A percentile compares a stretch with the other conserved stretches of the same genome.
phyloP scores from a whole-genome alignment of 805 yeast genomes.

The Teunomyces cretensis region DNA sequence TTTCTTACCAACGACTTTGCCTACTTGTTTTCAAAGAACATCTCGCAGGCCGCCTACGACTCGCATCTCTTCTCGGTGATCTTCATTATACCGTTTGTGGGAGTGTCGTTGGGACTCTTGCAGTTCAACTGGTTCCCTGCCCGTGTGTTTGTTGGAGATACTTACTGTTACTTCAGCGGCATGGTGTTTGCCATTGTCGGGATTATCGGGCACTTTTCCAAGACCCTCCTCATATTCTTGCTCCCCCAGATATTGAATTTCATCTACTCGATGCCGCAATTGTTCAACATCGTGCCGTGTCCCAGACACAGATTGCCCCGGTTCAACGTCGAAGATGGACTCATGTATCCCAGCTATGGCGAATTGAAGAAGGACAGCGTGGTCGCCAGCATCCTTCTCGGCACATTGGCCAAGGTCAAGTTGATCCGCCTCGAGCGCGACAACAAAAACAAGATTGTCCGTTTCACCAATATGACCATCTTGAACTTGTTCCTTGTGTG shows the following conservation, averaged over 20 bases:
- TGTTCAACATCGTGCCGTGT: conserved; percentile 83
- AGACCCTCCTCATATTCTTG: conserved; percentile 82
- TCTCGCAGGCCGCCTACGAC: conserved; percentile 59
- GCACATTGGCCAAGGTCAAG: conserved; percentile 45
- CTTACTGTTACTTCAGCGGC: conserved; percentile 96
- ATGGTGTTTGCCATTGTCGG: conserved; percentile 99
- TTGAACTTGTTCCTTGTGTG: conserved; percentile 81
- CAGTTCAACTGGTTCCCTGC: conserved; percentile 91
- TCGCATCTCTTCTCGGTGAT: conserved; percentile 82
- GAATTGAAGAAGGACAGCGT: conserved; percentile 29
- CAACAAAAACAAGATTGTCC: conserved; percentile 23
- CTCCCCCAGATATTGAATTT: conserved; percentile 92
- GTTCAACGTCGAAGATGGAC: conserved; percentile 64
- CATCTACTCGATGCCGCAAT: conserved; percentile 87
- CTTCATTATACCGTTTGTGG: conserved; percentile 80
- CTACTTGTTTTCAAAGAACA: conserved; percentile 50
- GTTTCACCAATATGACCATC: conserved; percentile 80
- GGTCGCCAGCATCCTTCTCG: conserved; percentile 32
- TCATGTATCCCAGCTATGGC: conserved; percentile 63
- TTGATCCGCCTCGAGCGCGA: conserved; percentile 43
- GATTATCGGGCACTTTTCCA: conserved; percentile 92
- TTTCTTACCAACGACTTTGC: conserved; percentile 74
- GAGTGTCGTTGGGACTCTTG: conserved; percentile 75
- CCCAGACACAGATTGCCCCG: conserved; percentile 94
- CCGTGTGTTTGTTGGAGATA: conserved; percentile 92